These are phyloP conservation scores for Lentinus tigrinus DNA, from an alignment of 768 basidiomycete species.

Conservation along the genomic window DNA sequence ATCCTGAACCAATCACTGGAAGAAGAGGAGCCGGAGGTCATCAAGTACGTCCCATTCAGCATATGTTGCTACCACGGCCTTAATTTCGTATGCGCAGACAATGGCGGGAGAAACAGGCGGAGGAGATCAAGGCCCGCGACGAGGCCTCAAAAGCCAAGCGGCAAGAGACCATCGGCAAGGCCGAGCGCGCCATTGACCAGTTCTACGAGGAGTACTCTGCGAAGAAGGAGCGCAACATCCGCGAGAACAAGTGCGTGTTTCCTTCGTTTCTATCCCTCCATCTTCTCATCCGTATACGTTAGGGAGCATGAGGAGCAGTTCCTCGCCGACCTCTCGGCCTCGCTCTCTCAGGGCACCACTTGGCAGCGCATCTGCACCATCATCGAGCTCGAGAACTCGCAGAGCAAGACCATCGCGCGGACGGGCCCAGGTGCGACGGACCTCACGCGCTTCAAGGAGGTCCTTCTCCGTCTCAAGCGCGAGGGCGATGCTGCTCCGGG, in stretches of 20 bases:
- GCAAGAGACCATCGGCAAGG: conserved; percentile 80
- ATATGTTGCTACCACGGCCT: neutral
- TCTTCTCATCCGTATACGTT: conserved; percentile 1
- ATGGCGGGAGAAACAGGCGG: conserved; percentile 87
- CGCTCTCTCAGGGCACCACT: conserved; percentile 86
- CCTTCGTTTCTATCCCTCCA: neutral
- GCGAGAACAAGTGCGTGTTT: conserved; percentile 86
- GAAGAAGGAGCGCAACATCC: conserved; percentile 88
- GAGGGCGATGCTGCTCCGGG: conserved; percentile 92
- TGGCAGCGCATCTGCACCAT: conserved; percentile 92
- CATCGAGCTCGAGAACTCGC: conserved; percentile 91
- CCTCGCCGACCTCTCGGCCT: conserved; percentile 65
- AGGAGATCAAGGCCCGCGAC: conserved; percentile 81
- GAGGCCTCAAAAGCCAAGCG: conserved; percentile 73
- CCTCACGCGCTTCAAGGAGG: conserved; percentile 87
- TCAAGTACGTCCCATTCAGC: conserved; percentile 56
- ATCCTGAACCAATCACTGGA: conserved; percentile 65
- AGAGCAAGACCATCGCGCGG: conserved; percentile 92
- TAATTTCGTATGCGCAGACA: conserved; percentile 43
- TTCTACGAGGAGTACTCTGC: conserved; percentile 87
- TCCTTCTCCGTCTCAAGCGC: conserved; percentile 82
- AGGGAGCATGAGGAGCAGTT: conserved; percentile 90
- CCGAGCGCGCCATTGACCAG: conserved; percentile 83
- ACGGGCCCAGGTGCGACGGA: conserved; percentile 88
- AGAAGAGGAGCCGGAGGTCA: conserved; percentile 85